Evolutionary conservation across 768 basidiomycete species (phyloP).

Genomic region (Rhizopogon vulgaris): DNA sequence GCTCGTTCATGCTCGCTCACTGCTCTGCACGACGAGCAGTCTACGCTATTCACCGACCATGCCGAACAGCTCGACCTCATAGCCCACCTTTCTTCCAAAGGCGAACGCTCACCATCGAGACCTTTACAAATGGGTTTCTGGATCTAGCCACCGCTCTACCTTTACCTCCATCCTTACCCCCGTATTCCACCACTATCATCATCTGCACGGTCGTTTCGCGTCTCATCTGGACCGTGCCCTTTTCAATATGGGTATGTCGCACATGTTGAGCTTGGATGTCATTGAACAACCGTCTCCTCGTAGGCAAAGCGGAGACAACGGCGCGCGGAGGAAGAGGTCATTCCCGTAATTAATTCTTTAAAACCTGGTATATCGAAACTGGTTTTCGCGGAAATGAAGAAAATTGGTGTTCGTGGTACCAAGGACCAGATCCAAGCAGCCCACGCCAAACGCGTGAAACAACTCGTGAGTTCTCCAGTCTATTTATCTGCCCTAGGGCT

Average conservation of each 20-base stretch:
- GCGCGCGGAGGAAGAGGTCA: constrained; percentile 52
- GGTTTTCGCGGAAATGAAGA: constrained; percentile 45
- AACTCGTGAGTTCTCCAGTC: constrained; percentile 34
- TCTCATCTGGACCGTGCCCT: constrained; percentile 54
- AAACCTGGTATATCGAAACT: constrained; percentile 33
- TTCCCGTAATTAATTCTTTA: constrained; percentile 50
- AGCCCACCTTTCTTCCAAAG: constrained; percentile 3
- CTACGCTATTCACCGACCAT: constrained; percentile 5
- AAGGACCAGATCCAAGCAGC: constrained; percentile 43
- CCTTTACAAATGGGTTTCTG: constrained; percentile 59
- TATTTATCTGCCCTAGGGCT: not conserved
- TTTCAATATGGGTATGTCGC: constrained; percentile 64
- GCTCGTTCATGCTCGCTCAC: constrained; percentile 19
- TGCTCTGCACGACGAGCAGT: constrained; percentile 10
- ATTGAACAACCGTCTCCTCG: constrained; percentile 7
- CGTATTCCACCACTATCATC: constrained; percentile 74
- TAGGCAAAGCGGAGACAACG: constrained; percentile 59
- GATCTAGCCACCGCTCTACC: constrained; percentile 76
- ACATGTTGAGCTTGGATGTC: not conserved
- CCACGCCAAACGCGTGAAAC: constrained; percentile 42
- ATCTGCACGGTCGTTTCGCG: constrained; percentile 58
- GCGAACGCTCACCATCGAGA: constrained; percentile 21
- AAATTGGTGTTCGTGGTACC: constrained; percentile 46
- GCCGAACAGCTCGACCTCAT: constrained; percentile 5
- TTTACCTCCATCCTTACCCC: constrained; percentile 57